These are phyloP conservation scores for Coniferiporia weirii DNA, from an alignment of 1,284 basidiomycete genomes.

Conservation along the genomic window DNA sequence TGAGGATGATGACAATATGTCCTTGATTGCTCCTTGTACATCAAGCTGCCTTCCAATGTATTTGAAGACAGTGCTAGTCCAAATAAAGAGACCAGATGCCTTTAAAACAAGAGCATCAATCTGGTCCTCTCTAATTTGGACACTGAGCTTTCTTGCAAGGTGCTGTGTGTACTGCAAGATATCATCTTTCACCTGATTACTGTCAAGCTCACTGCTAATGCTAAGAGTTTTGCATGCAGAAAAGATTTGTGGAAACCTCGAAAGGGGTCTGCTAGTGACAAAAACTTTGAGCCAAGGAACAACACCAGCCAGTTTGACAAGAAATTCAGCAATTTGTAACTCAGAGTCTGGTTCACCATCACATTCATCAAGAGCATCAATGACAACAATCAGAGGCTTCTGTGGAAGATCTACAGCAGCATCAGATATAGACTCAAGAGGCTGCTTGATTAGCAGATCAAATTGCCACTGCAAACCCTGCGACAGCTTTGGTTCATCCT, in stretches of 20 bases:
- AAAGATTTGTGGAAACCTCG: not conserved
- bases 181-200: not conserved
- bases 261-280: not conserved
- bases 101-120: not conserved
- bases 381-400: constrained; percentile 4
- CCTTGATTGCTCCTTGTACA: not conserved
- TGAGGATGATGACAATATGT: not conserved
- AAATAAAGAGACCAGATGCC: not conserved
- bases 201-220: not conserved
- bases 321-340: not conserved
- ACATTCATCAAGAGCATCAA: constrained; percentile 7
- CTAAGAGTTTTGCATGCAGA: not conserved
- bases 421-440: not conserved
- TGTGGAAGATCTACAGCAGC: not conserved
- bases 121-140: not conserved
- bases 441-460: no score
- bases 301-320: not conserved
- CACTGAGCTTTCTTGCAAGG: not conserved
- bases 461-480: no score
- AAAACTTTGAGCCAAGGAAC: constrained; percentile 8
- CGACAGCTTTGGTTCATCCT: no score
- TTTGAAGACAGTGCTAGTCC: not conserved
- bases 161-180: not conserved
- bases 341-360: not conserved
- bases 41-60: not conserved